Conservation (phyloP, 1,139 yeast species). For the Nakaseomyces sp. region DNA sequence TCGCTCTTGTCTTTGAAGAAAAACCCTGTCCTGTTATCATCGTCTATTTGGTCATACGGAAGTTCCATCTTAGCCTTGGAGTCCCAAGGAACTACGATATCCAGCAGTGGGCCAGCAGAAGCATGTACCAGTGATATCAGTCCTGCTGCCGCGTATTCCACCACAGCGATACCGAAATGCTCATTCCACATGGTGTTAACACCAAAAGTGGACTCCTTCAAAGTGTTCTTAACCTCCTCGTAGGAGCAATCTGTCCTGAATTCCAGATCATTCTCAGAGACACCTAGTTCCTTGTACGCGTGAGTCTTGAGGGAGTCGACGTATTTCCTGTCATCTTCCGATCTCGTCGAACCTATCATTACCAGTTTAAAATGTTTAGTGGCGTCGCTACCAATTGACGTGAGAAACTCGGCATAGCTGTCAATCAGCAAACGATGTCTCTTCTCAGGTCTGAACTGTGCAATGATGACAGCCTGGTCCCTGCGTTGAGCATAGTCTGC, state of each 20-base stretch:
- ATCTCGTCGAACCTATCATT: conserved; percentile 79
- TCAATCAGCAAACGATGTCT: conserved; percentile 64
- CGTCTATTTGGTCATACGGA: conserved; percentile 16
- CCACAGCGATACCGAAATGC: conserved; percentile 97
- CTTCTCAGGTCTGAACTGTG: conserved; percentile 95
- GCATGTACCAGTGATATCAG: conserved; percentile 86
- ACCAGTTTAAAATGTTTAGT: conserved; percentile 44
- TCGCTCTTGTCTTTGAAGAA: conserved; percentile 66
- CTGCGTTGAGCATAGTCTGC: conserved; percentile 33
- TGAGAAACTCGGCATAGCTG: conserved; percentile 49
- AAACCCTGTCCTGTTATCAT: conserved; percentile 50
- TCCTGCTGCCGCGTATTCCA: conserved; percentile 84
- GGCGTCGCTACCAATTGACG: neutral
- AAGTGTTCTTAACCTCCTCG: conserved; percentile 45
- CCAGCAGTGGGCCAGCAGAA: conserved; percentile 87
- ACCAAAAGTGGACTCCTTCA: conserved; percentile 63
- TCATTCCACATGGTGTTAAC: conserved; percentile 99
- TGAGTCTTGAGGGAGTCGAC: conserved; percentile 43
- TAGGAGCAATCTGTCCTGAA: conserved; percentile 75
- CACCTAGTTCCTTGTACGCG: conserved; percentile 39
- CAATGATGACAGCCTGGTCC: conserved; percentile 62
- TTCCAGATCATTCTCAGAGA: conserved; percentile 44
- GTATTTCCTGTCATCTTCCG: conserved; percentile 52
- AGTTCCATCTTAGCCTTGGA: conserved; percentile 27
- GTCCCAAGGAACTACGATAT: conserved; percentile 62